Base-by-base conservation (phyloP, 176 grass and related monocot genomes). In the Bothriochloa decipiens region DNA sequence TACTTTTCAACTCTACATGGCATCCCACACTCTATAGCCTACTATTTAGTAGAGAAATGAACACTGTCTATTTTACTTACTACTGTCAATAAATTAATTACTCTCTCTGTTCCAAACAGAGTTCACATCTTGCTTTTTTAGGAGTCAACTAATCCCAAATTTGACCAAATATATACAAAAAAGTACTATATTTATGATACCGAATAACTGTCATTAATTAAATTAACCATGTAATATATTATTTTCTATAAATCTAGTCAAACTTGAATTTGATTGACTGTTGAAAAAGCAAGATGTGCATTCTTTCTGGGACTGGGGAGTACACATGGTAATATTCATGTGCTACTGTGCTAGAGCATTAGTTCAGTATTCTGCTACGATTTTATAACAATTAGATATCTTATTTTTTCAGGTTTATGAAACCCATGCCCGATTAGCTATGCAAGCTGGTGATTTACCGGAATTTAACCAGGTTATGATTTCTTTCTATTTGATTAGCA, bases 391-490 rank as follows among this genome's bases (percentile, higher is more conserved):
- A 74, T 82, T 20, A 83, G 25, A 15, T 88, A 84, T 52, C 61
- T 78, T 91, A 39, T 88, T 88, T n/a, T 91, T 91, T 74, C 74
- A 98, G 96, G 96, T 98, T 55, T 98, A 98, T 20, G 96, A 98
- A 88, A 98, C 92, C 77, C 96, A 98, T 95, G 96, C 96, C 11
- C 84, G 96, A 78, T 88, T 98, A 75, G 88, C 96, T 64, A 45
- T 98, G 58, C 92, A 95, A 89, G 91, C 87, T 65, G 96, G 96
- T 0, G 96, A 98, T 85, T 84, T 98, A 65, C 77, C 85, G 22
- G 96, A 98, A 88, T 98, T 81, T 95, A 98, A 98, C 78, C 96
- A 98, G 96, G 96, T 98, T 11, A 52, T 45, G 17, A 71, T 61
- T 49, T 88, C 12, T 89, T n/a, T 80, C 45, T 65, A 57, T 70